Percentiles rank a stretch among this genome's conserved stretches.
These are phyloP conservation scores for Prinsepia uniflora DNA, from an alignment of 306 rosid genomes.

Conservation along the genomic window DNA sequence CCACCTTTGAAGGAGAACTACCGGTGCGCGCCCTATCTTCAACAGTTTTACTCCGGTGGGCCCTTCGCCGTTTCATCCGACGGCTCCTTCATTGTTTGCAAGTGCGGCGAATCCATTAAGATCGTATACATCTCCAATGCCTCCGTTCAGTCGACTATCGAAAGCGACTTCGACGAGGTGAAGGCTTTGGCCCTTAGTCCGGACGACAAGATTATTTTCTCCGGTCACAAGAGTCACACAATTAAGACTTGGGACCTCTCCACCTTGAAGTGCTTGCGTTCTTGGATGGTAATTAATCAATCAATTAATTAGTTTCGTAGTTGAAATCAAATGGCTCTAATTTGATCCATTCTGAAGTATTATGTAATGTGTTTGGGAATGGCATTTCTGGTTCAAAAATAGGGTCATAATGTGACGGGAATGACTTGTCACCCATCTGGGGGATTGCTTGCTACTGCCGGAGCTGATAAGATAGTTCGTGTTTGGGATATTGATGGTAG, in stretches of 20 bases:
- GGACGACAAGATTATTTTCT: conserved; percentile 60
- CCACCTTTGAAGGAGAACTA: conserved; percentile 52
- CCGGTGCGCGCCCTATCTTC: conserved; percentile 64
- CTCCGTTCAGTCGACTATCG: conserved; percentile 60
- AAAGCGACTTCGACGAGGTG: conserved; percentile 62
- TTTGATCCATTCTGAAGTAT: not conserved
- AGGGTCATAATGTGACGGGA: conserved; percentile 96
- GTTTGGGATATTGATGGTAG: conserved; percentile 98
- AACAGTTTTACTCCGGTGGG: conserved; percentile 86
- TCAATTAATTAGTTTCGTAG: not conserved
- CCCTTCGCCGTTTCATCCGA: conserved; percentile 75
- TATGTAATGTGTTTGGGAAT: not conserved
- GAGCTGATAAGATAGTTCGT: conserved; percentile 87
- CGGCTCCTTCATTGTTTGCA: conserved; percentile 71
- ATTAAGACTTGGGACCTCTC: conserved; percentile 86
- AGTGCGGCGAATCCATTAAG: conserved; percentile 66
- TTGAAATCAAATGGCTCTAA: not conserved
- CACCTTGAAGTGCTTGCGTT: conserved; percentile 62
- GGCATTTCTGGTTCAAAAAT: conserved; percentile 1
- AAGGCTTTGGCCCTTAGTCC: conserved; percentile 77
- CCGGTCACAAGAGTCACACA: conserved; percentile 73
- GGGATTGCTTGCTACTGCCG: conserved; percentile 86
- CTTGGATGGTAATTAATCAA: conserved; percentile 74
- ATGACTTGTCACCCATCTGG: conserved; percentile 86
- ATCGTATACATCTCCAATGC: conserved; percentile 70